Evolutionary conservation across 2,329 filamentous ascomycete genomes (phyloP).

Genomic region (Chaetomiaceae sp.): DNA sequence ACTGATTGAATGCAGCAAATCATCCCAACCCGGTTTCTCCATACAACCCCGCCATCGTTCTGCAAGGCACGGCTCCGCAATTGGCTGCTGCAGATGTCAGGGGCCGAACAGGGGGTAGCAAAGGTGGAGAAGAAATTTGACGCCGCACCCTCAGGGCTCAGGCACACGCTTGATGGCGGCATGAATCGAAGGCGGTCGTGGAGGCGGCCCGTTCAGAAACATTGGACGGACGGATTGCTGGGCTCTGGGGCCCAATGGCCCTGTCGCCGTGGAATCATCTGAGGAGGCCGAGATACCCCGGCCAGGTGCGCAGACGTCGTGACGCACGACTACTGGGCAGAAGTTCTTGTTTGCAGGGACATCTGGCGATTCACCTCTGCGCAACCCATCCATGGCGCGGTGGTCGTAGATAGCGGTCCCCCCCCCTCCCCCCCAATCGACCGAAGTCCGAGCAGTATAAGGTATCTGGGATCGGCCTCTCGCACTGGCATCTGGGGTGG

Average conservation of each 20-base stretch:
- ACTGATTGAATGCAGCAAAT: background rate
- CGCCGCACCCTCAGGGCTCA: background rate
- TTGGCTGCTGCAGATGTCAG: constrained; percentile 16
- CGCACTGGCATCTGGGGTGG: background rate
- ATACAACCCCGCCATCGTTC: constrained; percentile 4
- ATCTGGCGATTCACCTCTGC: constrained; percentile 2
- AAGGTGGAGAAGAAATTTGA: background rate
- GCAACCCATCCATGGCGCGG: background rate
- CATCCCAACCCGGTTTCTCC: background rate
- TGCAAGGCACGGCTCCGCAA: constrained; percentile 23
- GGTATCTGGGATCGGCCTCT: background rate
- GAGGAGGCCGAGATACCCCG: constrained; percentile 1
- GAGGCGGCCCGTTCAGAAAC: constrained; percentile 14
- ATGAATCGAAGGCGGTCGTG: constrained; percentile 4
- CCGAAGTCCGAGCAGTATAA: background rate
- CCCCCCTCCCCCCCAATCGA: too few relatives aligned
- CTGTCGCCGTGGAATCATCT: constrained; percentile 8
- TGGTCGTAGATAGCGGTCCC: background rate
- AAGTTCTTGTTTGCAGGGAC: background rate
- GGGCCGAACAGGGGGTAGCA: constrained; percentile 2
- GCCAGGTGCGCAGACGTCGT: background rate
- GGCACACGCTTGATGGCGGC: background rate
- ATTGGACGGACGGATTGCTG: constrained; percentile 12
- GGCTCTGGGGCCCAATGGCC: constrained; percentile 7
- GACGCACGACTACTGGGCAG: constrained; percentile 4